These are phyloP conservation scores for Diatrype stigma DNA, from an alignment of 2,329 filamentous ascomycete genomes.

Conservation along the genomic window DNA sequence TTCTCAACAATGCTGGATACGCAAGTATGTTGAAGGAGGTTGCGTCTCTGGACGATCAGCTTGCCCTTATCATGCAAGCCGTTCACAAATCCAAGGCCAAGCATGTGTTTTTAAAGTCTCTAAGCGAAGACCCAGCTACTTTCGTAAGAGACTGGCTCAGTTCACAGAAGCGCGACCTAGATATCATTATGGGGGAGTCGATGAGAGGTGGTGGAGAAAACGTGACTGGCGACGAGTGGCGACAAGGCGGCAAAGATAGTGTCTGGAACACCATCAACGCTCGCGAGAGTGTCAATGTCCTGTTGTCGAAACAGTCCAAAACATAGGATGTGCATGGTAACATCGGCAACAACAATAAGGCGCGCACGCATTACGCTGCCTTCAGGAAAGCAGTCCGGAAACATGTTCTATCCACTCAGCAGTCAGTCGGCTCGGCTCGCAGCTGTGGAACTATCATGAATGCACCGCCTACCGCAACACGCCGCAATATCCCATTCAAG, in stretches of 20 bases:
- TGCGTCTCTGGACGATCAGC: conserved; percentile 73
- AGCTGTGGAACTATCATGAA: too few species aligned
- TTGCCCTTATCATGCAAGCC: conserved; percentile 78
- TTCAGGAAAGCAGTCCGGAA: background rate
- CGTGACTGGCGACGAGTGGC: conserved; percentile 63
- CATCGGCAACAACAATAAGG: conserved; percentile 1
- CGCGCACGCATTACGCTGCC: background rate
- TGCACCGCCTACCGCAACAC: too few species aligned
- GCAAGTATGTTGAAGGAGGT: conserved; percentile 73
- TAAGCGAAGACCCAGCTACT: conserved; percentile 75
- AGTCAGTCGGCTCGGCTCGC: too few species aligned
- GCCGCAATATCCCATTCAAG: too few species aligned
- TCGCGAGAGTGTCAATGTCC: conserved; percentile 58
- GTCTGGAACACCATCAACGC: conserved; percentile 56
- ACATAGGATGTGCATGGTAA: background rate
- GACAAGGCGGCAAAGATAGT: conserved; percentile 52
- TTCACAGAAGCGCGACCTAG: conserved; percentile 85
- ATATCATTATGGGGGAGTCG: conserved; percentile 81
- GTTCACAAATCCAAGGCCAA: conserved; percentile 83
- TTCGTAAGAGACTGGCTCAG: conserved; percentile 87
- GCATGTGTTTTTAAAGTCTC: conserved; percentile 76
- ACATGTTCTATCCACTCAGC: background rate
- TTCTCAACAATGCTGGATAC: conserved; percentile 67
- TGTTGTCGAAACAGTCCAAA: conserved; percentile 49
- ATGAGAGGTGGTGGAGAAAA: conserved; percentile 58